Conservation (phyloP, 2,329 filamentous ascomycete genomes). For the Leptosphaerulina australis region DNA sequence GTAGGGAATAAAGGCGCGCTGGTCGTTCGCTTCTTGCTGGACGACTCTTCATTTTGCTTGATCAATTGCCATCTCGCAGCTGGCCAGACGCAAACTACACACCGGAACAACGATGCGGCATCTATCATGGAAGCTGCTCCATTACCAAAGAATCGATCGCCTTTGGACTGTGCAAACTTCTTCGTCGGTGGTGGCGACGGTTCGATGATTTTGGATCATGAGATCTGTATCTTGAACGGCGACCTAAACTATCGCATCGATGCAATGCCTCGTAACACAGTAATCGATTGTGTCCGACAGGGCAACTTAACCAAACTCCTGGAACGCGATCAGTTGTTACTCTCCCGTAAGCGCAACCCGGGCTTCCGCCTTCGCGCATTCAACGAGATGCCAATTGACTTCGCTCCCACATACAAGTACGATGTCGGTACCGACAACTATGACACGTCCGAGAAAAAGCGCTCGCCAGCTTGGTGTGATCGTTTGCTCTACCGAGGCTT, state of each 20-base stretch:
- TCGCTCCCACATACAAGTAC: slow-evolving; percentile 98
- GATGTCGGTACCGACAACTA: slow-evolving; percentile 94
- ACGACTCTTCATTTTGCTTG: slow-evolving; percentile 94
- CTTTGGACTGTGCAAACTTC: slow-evolving; percentile 70
- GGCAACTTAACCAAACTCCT: slow-evolving; percentile 85
- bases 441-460: slow-evolving; percentile 91
- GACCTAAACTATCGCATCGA: slow-evolving; percentile 99
- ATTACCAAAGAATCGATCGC: slow-evolving; percentile 74
- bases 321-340: slow-evolving; percentile 89
- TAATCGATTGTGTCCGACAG: slow-evolving; percentile 81
- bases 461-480: slow-evolving; percentile 96
- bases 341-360: slow-evolving; percentile 86
- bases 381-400: slow-evolving; percentile 86
- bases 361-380: slow-evolving; percentile 88
- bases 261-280: slow-evolving; percentile 91
- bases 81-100: slow-evolving; percentile 85
- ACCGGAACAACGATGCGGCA: slow-evolving; percentile 90
- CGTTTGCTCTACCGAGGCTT: slow-evolving; percentile 83
- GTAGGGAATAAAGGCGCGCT: slow-evolving; percentile 98
- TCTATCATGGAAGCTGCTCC: slow-evolving; percentile 82
- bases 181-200: slow-evolving; percentile 94
- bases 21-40: slow-evolving; percentile 86
- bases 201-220: slow-evolving; percentile 92
- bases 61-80: slow-evolving; percentile 97
- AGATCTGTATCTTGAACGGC: slow-evolving; percentile 95